Evolutionary conservation across 192 early-diverging fungal species (phyloP).

Genomic region (Dissophora ornata): DNA sequence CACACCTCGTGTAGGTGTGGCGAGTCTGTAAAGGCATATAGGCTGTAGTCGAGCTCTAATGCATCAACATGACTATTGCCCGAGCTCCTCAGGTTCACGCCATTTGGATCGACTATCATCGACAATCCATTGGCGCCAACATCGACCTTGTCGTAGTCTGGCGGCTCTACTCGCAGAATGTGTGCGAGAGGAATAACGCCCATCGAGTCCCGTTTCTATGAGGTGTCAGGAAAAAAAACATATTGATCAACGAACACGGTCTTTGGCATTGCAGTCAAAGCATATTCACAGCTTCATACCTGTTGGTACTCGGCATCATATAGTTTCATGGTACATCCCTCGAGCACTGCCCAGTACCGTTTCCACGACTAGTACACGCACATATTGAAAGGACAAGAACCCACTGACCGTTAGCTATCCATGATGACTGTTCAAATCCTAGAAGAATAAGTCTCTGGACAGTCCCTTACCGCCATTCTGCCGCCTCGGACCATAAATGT

Average conservation of each 20-base stretch:
- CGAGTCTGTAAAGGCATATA: slow-evolving; percentile 46
- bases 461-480: slow-evolving; percentile 33
- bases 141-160: slow-evolving; percentile 45
- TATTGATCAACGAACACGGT: not conserved
- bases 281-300: not conserved
- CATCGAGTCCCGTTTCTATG: slow-evolving; percentile 26
- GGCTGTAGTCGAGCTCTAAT: slow-evolving; percentile 27
- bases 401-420: too few species aligned
- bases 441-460: too few species aligned
- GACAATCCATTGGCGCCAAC: slow-evolving; percentile 39
- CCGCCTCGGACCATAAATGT: slow-evolving; percentile 45
- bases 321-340: slow-evolving; percentile 37
- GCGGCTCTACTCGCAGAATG: slow-evolving; percentile 21
- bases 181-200: slow-evolving; percentile 21
- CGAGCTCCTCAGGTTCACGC: slow-evolving; percentile 10
- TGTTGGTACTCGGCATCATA: slow-evolving; percentile 48
- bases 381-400: too few species aligned
- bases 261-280: not conserved
- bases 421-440: too few species aligned
- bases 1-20: slow-evolving; percentile 29
- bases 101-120: slow-evolving; percentile 10
- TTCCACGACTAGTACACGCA: slow-evolving; percentile 50
- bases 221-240: not conserved
- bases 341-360: slow-evolving; percentile 43
- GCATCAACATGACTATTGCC: slow-evolving; percentile 2